Conservation (phyloP, 345 rosid species). For the Salix arbutifolia region DNA sequence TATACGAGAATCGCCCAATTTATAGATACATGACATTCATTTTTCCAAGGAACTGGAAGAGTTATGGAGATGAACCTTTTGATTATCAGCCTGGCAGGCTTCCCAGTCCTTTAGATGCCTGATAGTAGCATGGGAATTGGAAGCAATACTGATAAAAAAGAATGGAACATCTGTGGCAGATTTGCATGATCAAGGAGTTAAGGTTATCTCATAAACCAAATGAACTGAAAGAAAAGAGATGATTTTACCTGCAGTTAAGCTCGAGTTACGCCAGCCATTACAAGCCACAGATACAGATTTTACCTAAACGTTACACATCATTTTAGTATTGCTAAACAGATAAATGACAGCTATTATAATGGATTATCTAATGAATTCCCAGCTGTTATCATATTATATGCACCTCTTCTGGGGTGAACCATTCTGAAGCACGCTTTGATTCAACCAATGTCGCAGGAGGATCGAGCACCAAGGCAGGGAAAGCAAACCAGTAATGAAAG, state of each 20-base stretch:
- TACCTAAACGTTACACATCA: constrained; percentile 39
- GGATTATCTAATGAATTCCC: not conserved
- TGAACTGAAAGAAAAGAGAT: not conserved
- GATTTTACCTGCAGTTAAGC: constrained; percentile 51
- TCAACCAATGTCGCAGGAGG: constrained; percentile 72
- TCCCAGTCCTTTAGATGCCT: constrained; percentile 72
- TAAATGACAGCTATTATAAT: not conserved
- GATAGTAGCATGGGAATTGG: constrained; percentile 52
- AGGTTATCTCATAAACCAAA: not conserved
- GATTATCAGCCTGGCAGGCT: constrained; percentile 53
- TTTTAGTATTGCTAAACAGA: not conserved
- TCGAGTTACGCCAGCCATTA: constrained; percentile 78
- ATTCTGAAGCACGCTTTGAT: constrained; percentile 67
- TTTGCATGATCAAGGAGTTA: not conserved
- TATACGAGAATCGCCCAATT: not conserved
- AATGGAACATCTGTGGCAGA: constrained; percentile 69
- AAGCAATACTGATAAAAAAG: constrained; percentile 59
- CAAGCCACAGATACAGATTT: constrained; percentile 73
- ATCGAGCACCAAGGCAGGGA: constrained; percentile 78
- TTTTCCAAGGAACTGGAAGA: constrained; percentile 1
- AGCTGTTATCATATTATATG: constrained; percentile 7
- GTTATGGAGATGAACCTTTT: constrained; percentile 53
- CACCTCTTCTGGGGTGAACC: constrained; percentile 72
- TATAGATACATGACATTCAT: constrained; percentile 1
- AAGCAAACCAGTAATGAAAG: constrained; percentile 86